Evolutionary conservation across 2,329 filamentous ascomycete genomes (phyloP).

Genomic region (Moelleriella libera): DNA sequence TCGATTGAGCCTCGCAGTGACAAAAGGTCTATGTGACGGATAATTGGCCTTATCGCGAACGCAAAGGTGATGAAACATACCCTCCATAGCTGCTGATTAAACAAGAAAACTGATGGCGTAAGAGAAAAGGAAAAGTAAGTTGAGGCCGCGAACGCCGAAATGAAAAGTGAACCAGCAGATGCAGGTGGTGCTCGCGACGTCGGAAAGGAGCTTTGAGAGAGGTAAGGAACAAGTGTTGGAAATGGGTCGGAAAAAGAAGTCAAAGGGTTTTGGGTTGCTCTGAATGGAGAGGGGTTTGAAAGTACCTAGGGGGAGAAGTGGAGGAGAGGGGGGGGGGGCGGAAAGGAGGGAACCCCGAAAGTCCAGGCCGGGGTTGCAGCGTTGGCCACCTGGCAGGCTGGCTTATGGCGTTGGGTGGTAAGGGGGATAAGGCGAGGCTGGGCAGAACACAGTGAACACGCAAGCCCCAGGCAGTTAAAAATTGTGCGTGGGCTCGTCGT

Average conservation of each 20-base stretch:
- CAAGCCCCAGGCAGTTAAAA: neutral
- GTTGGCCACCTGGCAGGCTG: neutral
- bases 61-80: constrained; percentile 22
- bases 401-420: no score
- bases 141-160: neutral
- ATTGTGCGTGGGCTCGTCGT: neutral
- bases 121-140: constrained; percentile 5
- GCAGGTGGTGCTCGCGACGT: constrained; percentile 10
- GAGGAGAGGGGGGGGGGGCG: constrained; percentile 17
- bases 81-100: constrained; percentile 42
- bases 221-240: constrained; percentile 5
- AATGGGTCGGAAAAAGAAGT: constrained; percentile 8
- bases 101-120: constrained; percentile 15
- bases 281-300: constrained; percentile 9
- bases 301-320: constrained; percentile 19
- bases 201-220: neutral
- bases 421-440: no score
- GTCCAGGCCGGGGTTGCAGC: neutral
- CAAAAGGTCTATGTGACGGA: no score
- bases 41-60: no score
- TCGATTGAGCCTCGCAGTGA: no score
- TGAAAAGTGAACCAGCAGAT: neutral
- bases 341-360: constrained; percentile 13
- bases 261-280: constrained; percentile 5
- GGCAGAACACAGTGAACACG: neutral